Base-by-base conservation (phyloP, 495 filamentous ascomycete genomes). In the Friedmanniomyces endolithicus region DNA sequence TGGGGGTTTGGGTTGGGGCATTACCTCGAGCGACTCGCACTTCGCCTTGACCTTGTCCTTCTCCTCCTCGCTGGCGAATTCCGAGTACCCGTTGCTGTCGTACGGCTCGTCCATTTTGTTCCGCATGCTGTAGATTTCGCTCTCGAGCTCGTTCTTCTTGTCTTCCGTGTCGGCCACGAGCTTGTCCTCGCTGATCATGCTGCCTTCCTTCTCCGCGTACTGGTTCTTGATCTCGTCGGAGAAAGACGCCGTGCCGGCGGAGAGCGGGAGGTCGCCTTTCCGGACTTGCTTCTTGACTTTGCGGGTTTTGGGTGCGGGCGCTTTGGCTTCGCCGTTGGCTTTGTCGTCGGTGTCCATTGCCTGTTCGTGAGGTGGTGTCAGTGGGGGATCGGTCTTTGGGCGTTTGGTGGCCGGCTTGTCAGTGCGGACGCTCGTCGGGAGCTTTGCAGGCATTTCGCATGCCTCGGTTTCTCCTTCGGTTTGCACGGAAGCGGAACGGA, bases 211-310 rank as follows among this genome's bases (percentile, higher is more conserved):
- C 78, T 97, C 94, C 33, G 76, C 70, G 59, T 77, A 72, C 44
- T 70, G 64, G 51, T 83, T 75, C 77, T 85, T 94, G 67, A 72
- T 67, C 14, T 70, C 53, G 48, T 78, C 67, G 51, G 95, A 88
- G 48, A 94, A 74, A 39, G 88, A 83, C 22, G 87, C 77, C 19
- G 89, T 95, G 56, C 81, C 88, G 57, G 84, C 73, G 48, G 85
- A 80, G 60, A 99, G 84, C 44, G 92, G 88, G 49, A 99, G 78
- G 57, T 97, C 94, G 61, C 92, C 92, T 77, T 95, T 97, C 69
- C 94, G 88, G 54, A 96, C 84, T 74, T 97, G 94, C 80, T 97
- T 99, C 87, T 95, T 97, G 65, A 99, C 86, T 74, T 96, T 97
- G 60, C 90, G 82, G 50, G 81, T 95, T 85, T 95, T 95, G 64